These are phyloP conservation scores for Inga oerstediana DNA, from an alignment of 306 rosid genomes.

Conservation along the genomic window DNA sequence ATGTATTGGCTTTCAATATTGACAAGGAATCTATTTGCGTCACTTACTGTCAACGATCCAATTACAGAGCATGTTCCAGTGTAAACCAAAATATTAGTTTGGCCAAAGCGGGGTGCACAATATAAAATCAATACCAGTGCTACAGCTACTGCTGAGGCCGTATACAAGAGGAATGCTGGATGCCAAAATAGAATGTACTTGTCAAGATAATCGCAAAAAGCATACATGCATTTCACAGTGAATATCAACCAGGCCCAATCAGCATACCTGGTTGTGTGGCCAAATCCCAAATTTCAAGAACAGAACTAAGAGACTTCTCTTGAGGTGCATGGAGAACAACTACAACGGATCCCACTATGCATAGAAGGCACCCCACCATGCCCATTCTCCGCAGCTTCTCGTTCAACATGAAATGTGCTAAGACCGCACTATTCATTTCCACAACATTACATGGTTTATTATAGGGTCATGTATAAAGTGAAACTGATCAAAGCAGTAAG, in stretches of 20 bases:
- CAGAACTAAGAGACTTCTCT: slow-evolving; percentile 61
- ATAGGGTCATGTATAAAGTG: neutral
- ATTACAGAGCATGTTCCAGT: slow-evolving; percentile 76
- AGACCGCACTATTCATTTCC: slow-evolving; percentile 64
- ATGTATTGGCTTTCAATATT: neutral
- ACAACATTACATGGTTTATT: slow-evolving; percentile 7
- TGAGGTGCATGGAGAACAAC: slow-evolving; percentile 86
- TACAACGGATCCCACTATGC: slow-evolving; percentile 73
- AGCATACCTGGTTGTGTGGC: slow-evolving; percentile 82
- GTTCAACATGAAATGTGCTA: slow-evolving; percentile 80
- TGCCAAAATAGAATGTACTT: slow-evolving; percentile 28
- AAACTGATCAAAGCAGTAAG: neutral
- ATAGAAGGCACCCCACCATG: slow-evolving; percentile 84
- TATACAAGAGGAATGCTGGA: slow-evolving; percentile 81
- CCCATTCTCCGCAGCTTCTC: slow-evolving; percentile 92
- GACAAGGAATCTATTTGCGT: neutral
- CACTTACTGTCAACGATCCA: slow-evolving; percentile 85
- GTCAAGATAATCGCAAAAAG: slow-evolving; percentile 22
- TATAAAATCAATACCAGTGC: slow-evolving; percentile 63
- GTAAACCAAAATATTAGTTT: slow-evolving; percentile 73
- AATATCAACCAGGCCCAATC: neutral
- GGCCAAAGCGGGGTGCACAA: slow-evolving; percentile 80
- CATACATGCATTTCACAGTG: neutral
- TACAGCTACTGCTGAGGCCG: slow-evolving; percentile 67
- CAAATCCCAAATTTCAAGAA: slow-evolving; percentile 74